Evolutionary conservation across 73 alveolate species (phyloP).

Genomic region (Paramecium octaurelia): DNA sequence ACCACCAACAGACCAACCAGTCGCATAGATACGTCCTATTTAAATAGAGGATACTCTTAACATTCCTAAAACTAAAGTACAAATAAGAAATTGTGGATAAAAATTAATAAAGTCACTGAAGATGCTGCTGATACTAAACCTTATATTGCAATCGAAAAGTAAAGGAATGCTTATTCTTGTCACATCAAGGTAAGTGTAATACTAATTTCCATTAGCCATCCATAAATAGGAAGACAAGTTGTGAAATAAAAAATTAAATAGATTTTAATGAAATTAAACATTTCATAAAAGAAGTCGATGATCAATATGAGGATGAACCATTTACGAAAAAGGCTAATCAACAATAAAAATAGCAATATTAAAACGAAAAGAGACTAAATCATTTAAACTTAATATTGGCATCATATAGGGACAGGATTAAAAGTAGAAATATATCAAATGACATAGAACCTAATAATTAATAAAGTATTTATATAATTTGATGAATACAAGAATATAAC

Average conservation of each 20-base stretch:
- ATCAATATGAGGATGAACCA: not conserved
- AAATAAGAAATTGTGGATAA: not conserved
- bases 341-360: not conserved
- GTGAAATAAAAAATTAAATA: not conserved
- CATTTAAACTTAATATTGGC: not conserved
- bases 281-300: not conserved
- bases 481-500: not conserved
- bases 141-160: not conserved
- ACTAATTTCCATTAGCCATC: not conserved
- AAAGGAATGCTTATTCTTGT: not conserved
- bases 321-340: not conserved
- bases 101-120: not conserved
- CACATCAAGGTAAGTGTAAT: not conserved
- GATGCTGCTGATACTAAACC: not conserved
- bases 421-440: not conserved
- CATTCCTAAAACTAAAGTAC: not conserved
- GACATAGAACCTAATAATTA: not conserved
- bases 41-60: not conserved
- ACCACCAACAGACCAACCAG: not conserved
- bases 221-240: not conserved
- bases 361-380: not conserved
- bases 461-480: slow-evolving; percentile 12
- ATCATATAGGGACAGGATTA: not conserved
- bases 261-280: not conserved
- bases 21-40: not conserved